These are phyloP conservation scores for Hanseniaspora singularis DNA, from an alignment of 805 yeast species.

Conservation along the genomic window DNA sequence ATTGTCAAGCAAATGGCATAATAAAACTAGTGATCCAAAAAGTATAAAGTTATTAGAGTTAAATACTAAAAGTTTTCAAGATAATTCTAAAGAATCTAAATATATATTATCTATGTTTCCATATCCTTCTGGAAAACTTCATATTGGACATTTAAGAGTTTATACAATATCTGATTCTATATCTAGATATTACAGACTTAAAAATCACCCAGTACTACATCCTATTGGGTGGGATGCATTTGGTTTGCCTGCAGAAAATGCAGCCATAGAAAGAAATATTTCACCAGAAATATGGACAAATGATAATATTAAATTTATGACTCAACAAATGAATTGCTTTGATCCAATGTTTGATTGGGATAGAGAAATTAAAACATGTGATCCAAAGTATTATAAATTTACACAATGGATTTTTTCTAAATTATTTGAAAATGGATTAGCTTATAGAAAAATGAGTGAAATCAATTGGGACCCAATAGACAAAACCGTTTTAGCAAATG, in stretches of 20 bases:
- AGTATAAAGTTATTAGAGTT: neutral
- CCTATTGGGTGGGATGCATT: constrained; percentile 99
- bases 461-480: constrained; percentile 98
- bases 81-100: constrained; percentile 1
- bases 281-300: constrained; percentile 78
- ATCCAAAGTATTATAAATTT: constrained; percentile 80
- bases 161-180: constrained; percentile 81
- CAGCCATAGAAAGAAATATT: constrained; percentile 76
- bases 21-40: neutral
- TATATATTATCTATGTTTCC: constrained; percentile 86
- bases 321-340: constrained; percentile 65
- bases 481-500: constrained; percentile 87
- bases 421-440: constrained; percentile 63
- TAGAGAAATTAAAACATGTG: constrained; percentile 73
- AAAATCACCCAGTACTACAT: constrained; percentile 69
- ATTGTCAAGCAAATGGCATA: too few relatives aligned
- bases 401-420: constrained; percentile 77
- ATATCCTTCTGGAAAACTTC: constrained; percentile 86
- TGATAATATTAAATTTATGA: constrained; percentile 73
- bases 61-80: neutral
- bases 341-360: constrained; percentile 89
- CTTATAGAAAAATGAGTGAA: constrained; percentile 74
- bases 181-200: constrained; percentile 63
- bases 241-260: constrained; percentile 97
- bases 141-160: constrained; percentile 89